A percentile compares a stretch with the other conserved stretches of the same genome.
Conservation (phyloP, 2,329 filamentous ascomycete species). For the Ophiognomonia clavigignenti-juglandacearum region DNA sequence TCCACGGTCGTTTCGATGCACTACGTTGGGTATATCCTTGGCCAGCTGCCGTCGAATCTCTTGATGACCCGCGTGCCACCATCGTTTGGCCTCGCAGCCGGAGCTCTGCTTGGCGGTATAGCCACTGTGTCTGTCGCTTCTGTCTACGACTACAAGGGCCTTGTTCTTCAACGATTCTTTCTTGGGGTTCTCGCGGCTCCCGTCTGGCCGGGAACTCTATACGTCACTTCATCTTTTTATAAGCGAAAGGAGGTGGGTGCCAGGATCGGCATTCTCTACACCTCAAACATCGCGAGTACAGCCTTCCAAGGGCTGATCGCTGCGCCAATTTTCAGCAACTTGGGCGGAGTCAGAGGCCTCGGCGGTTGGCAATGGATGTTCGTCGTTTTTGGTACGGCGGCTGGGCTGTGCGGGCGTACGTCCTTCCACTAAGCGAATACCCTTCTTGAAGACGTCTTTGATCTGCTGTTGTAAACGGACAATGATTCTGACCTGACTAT, state of each 20-base stretch:
- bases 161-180: conserved; percentile 37
- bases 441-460: too few species aligned
- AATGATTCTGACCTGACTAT: too few species aligned
- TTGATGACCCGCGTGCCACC: conserved; percentile 31
- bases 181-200: conserved; percentile 35
- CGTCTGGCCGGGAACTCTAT: conserved; percentile 34
- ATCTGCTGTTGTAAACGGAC: too few species aligned
- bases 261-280: conserved; percentile 52
- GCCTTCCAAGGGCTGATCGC: conserved; percentile 63
- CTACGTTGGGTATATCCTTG: conserved; percentile 33
- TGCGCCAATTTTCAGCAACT: conserved; percentile 55
- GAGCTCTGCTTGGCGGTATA: conserved; percentile 31
- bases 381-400: neutral
- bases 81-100: conserved; percentile 12
- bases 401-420: neutral
- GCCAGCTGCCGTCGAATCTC: conserved; percentile 42
- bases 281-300: conserved; percentile 60
- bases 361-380: conserved; percentile 33
- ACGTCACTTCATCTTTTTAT: conserved; percentile 58
- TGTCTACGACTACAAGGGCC: conserved; percentile 21
- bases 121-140: neutral
- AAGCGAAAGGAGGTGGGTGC: conserved; percentile 60
- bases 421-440: too few species aligned
- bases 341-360: conserved; percentile 35
- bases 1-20: conserved; percentile 2